Evolutionary conservation across 2,329 filamentous ascomycete genomes (phyloP), one percentile per base, ranked within the genome.

Genomic region (Corniculantispora saksenae): DNA sequence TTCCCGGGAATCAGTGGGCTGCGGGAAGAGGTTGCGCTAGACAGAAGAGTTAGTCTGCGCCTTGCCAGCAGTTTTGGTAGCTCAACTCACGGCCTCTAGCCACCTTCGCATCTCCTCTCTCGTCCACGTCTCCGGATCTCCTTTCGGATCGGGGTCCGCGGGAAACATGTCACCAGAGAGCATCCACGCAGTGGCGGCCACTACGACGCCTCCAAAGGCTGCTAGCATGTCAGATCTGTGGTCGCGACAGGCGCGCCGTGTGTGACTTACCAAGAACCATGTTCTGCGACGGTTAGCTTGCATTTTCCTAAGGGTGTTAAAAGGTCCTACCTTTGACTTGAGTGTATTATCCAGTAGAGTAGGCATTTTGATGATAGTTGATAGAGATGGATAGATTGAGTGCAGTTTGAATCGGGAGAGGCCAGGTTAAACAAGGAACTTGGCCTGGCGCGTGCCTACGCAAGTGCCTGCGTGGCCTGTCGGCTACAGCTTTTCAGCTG

Each of bases 131-230:
- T 82, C 80, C 48, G 81, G 87, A 81, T 92, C 85, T 66, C 93
- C 93, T 32, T 82, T 91, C n/a, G 94, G 93, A 74, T 97, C 93
- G 56, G 82, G 67, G 69, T 88, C 82, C 3, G 85, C 77, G 1
- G 94, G 94, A 72, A 97, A 97, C 72, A 97, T 85, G 68, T 94
- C 92, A 61, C 87, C 84, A 64, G 93, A 93, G 89, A 91, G 96
- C 71, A 97, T 94, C 21, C 87, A 86, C 90, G 91, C 97, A 50
- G 87, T 88, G 19, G 93, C 91, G 2, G 91, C 93, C 2, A 91
- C 92, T 17, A 97, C 86, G 61, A 96, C 84, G 12, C 91, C 92
- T 5, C 91, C 89, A 74, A 97, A 97, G 21, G 89, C 92, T 89
- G 79, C 71, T 72, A 57, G 19, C 17, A 15, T n/a, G 47, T 47